Base-by-base conservation (phyloP, 2,329 filamentous ascomycete genomes). In the Cryphonectria radicalis region DNA sequence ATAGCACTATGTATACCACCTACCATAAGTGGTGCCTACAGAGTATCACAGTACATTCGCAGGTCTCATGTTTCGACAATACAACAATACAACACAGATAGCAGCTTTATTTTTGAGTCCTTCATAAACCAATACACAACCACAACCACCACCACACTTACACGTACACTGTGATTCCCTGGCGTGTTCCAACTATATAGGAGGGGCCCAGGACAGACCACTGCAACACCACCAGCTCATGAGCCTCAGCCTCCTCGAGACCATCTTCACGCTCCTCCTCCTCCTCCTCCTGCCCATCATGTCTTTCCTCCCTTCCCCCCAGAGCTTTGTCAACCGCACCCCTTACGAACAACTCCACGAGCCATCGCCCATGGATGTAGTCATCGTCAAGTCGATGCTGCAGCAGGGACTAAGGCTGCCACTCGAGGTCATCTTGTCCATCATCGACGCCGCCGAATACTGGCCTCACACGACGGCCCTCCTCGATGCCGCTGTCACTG, bases 391-490 rank as follows among this genome's bases (percentile, higher is more conserved):
- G 68, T 76, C 81, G 17, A 82, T 87, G 77, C 76, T 91, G n/a
- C 76, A 75, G 37, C 81, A 82, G 67, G 80, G 78, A 14, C 78
- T 79, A 8, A 77, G 77, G 2, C 79, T 91, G 1, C 89, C 89
- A 0, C 77, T 82, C 1, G 89, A 91, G 72, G 72, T 91, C 0
- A 80, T 89, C 53, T 85, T 90, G 75, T 77, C 78, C 63, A 84
- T 91, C 63, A 78, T 91, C 68, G 89, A 91, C 75, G 77, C 81
- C 40, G 89, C 88, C 69, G 88, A 90, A 78, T 91, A 91, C 78
- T 91, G 89, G 89, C 85, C 85, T 19, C 85, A 86, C 74, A 84
- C 85, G 0, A 78, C 80, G 0, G 72, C 80, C 62, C 77, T 79
- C 65, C 80, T 76, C 70, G 71, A 73, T 7, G 67, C 73, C 14